Base-by-base conservation (phyloP, 495 filamentous ascomycete genomes). In the Lineolata rhizophorae region DNA sequence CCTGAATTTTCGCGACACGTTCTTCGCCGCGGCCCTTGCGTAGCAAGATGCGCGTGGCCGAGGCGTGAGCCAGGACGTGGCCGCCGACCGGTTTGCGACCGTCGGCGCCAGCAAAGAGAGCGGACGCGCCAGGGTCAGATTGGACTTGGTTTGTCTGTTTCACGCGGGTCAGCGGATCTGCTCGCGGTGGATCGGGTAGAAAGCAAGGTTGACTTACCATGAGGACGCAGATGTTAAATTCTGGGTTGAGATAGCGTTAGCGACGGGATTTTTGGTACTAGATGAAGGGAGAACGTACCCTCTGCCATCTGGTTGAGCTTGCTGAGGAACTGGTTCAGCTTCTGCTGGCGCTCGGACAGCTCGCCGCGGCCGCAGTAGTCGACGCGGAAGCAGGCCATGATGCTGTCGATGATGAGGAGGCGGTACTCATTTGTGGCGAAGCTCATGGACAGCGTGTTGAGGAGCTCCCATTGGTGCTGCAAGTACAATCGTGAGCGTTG, bases 141-240 rank as follows among this genome's bases (percentile, higher is more conserved):
- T 80, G 74, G 27, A 83, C 76, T 52, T 83, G 76, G 37, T 82
- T 83, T 16, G 76, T 83, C 72, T 76, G 33, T 25, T n/a, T n/a
- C 27, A 5, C 10, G 15, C 6, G 17, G 28, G 15, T 30, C 16
- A 26, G 30, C 13, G 12, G 1, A 14, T 18, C 15, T 30, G 19
- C 35, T 13, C 34, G 18, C 21, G 12, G 22, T 24, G 18, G 28
- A 34, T 14, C 17, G 22, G n/a, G 2, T 9, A 21, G 19, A 20
- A 12, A 30, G 29, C 17, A 21, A 26, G 31, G 9, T 27, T 16
- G 8, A 18, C 48, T 34, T 46, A 75, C 71, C 67, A 81, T 71
- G 30, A 82, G 51, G 16, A 82, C 73, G 32, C 64, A 70, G 36
- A 83, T 56, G 40, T 82, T 83, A 53, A 83, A 83, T 44, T 81